phyloP scores from a whole-genome alignment of 768 basidiomycete species.

The Rubroboletus pulcherrimus region DNA sequence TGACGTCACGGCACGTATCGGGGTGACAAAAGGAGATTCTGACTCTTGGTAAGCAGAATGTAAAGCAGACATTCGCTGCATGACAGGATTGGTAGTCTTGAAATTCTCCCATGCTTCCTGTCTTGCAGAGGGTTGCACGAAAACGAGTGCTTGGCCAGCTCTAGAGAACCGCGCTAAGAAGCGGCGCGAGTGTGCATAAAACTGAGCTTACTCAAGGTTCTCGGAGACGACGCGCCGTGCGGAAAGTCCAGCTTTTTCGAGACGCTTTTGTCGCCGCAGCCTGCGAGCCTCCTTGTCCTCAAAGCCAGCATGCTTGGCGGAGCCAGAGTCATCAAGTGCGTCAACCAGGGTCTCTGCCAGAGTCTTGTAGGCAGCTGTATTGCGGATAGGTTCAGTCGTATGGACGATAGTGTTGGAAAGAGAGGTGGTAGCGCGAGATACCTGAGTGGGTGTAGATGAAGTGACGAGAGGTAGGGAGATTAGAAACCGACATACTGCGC shows the following conservation, averaged over 20 bases:
- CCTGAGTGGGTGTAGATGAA: slow-evolving; percentile 39
- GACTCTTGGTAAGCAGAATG: slow-evolving; percentile 84
- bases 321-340: slow-evolving; percentile 90
- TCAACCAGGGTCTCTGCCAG: slow-evolving; percentile 87
- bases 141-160: slow-evolving; percentile 80
- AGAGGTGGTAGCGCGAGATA: slow-evolving; percentile 80
- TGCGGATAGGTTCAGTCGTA: slow-evolving; percentile 95
- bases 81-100: slow-evolving; percentile 76
- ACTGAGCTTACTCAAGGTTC: slow-evolving; percentile 70
- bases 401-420: slow-evolving; percentile 82
- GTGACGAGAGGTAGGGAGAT: neutral
- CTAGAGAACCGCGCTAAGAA: slow-evolving; percentile 37
- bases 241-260: slow-evolving; percentile 79
- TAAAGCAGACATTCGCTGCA: slow-evolving; percentile 55
- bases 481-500: slow-evolving; percentile 54
- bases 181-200: neutral
- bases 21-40: slow-evolving; percentile 83
- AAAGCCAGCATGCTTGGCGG: slow-evolving; percentile 92
- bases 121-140: slow-evolving; percentile 77
- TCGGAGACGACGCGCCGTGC: slow-evolving; percentile 51
- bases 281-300: slow-evolving; percentile 92
- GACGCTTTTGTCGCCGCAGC: slow-evolving; percentile 69
- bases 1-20: slow-evolving; percentile 77
- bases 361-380: slow-evolving; percentile 91
- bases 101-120: slow-evolving; percentile 78